Evolutionary conservation across 2,329 filamentous ascomycete genomes (phyloP).

Genomic region (Hirsutella thompsonii): DNA sequence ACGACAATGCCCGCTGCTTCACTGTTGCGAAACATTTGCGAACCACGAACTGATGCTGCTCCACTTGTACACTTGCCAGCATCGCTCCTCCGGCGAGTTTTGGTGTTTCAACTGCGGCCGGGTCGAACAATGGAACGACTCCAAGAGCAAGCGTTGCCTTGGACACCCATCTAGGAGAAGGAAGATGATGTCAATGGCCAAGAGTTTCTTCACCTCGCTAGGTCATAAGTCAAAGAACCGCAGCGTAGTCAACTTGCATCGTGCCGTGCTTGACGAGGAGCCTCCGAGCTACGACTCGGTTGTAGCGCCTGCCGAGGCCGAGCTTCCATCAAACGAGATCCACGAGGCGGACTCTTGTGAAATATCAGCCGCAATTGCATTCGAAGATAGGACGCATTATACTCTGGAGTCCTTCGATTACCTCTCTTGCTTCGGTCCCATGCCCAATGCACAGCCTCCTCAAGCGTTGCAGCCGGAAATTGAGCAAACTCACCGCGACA

Average conservation of each 20-base stretch:
- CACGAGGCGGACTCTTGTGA: conserved; percentile 39
- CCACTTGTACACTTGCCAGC: conserved; percentile 20
- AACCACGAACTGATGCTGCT: conserved; percentile 27
- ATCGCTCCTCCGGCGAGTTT: conserved; percentile 38
- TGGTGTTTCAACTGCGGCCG: conserved; percentile 42
- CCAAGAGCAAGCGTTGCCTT: conserved; percentile 34
- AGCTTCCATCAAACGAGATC: conserved; percentile 37
- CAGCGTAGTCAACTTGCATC: conserved; percentile 10
- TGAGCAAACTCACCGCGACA: conserved; percentile 7
- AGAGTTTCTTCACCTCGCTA: conserved; percentile 38
- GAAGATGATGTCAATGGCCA: conserved; percentile 39
- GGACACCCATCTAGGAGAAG: conserved; percentile 37
- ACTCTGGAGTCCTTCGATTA: too few species aligned
- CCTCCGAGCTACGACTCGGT: conserved; percentile 30
- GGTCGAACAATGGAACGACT: conserved; percentile 38
- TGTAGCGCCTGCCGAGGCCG: conserved; percentile 15
- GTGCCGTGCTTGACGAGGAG: conserved; percentile 20
- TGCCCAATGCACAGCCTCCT: not conserved
- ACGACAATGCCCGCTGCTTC: conserved; percentile 37
- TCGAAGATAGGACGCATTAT: conserved; percentile 12
- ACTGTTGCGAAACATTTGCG: conserved; percentile 34
- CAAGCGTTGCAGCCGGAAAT: conserved; percentile 10
- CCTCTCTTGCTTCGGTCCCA: too few species aligned
- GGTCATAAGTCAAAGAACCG: conserved; percentile 31
- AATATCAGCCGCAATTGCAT: conserved; percentile 18